phyloP scores from a whole-genome alignment of 129 eudicot genomes.

The Tagetes patula region DNA sequence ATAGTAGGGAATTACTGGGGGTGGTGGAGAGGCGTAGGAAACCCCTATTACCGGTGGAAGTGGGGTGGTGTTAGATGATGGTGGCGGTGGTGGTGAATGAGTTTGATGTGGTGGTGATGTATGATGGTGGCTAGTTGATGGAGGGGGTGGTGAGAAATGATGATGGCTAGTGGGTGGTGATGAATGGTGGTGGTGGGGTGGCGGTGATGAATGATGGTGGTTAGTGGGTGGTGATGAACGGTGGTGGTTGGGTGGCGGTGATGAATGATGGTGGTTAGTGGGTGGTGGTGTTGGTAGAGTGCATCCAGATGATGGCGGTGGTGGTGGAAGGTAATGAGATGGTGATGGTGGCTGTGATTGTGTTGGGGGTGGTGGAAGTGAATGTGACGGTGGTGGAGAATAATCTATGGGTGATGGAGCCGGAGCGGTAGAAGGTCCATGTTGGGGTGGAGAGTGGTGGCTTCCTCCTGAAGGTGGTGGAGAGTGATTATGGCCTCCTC shows the following conservation, averaged over 20 bases:
- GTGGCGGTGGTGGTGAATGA: constrained; percentile 32
- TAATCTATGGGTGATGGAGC: constrained; percentile 17
- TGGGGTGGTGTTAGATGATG: constrained; percentile 41
- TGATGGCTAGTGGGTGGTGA: constrained; percentile 33
- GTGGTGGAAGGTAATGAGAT: constrained; percentile 23
- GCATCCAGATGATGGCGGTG: constrained; percentile 32
- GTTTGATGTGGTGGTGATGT: constrained; percentile 8
- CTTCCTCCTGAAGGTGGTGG: constrained; percentile 23
- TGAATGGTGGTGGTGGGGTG: constrained; percentile 35
- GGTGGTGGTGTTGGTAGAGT: constrained; percentile 38
- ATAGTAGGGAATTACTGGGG: constrained; percentile 76
- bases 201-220: constrained; percentile 20
- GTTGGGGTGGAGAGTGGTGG: constrained; percentile 28
- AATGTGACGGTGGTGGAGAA: constrained; percentile 30
- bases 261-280: constrained; percentile 32
- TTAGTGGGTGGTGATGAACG: constrained; percentile 18
- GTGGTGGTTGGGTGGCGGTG: constrained; percentile 39
- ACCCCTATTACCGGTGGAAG: constrained; percentile 76
- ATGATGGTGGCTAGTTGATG: constrained; percentile 33
- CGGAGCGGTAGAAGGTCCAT: constrained; percentile 26
- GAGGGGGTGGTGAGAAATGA: too few relatives aligned
- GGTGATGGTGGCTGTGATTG: constrained; percentile 25
- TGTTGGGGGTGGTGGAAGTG: constrained; percentile 31
- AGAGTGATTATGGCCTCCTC: not conserved
- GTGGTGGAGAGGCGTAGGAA: constrained; percentile 91